phyloP scores from a whole-genome alignment of 495 filamentous ascomycete genomes.

The Tetracladium marchalianum region DNA sequence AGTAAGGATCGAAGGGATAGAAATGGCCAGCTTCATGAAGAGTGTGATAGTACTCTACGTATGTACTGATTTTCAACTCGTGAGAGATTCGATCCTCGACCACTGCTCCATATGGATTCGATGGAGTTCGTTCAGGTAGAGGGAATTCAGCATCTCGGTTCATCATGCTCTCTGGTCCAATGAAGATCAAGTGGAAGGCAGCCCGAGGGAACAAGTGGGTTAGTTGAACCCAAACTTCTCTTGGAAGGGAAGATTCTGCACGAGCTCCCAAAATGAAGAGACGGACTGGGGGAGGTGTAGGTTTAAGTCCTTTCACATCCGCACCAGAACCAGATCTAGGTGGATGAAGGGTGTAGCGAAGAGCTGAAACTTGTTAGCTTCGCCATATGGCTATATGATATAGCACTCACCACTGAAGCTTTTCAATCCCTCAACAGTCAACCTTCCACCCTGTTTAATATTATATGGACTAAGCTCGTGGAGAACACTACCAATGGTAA shows the following conservation, averaged over 20 bases:
- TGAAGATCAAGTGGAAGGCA: constrained; percentile 79
- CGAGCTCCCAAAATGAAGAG: constrained; percentile 93
- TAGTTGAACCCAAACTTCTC: constrained; percentile 89
- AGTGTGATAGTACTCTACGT: constrained; percentile 96
- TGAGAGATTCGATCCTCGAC: constrained; percentile 80
- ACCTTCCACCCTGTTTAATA: constrained; percentile 55
- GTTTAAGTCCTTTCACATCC: constrained; percentile 68
- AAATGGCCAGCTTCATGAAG: constrained; percentile 84
- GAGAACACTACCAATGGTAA: constrained; percentile 81
- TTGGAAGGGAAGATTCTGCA: constrained; percentile 89
- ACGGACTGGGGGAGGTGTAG: constrained; percentile 75
- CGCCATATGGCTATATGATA: neutral
- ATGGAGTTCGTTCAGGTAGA: constrained; percentile 67
- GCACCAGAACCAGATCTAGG: constrained; percentile 63
- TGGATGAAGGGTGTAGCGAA: constrained; percentile 89
- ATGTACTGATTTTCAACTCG: constrained; percentile 89
- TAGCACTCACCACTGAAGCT: constrained; percentile 70
- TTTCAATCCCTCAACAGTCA: constrained; percentile 83
- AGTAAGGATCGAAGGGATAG: constrained; percentile 92
- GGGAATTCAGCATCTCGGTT: constrained; percentile 87
- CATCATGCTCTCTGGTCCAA: constrained; percentile 90
- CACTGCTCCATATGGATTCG: constrained; percentile 85
- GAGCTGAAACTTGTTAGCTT: constrained; percentile 39
- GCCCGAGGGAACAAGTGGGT: constrained; percentile 78
- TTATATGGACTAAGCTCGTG: constrained; percentile 91